Evolutionary conservation across 306 rosid genomes (phyloP), one percentile per base, ranked within the genome.

Genomic region (Comarum palustre): DNA sequence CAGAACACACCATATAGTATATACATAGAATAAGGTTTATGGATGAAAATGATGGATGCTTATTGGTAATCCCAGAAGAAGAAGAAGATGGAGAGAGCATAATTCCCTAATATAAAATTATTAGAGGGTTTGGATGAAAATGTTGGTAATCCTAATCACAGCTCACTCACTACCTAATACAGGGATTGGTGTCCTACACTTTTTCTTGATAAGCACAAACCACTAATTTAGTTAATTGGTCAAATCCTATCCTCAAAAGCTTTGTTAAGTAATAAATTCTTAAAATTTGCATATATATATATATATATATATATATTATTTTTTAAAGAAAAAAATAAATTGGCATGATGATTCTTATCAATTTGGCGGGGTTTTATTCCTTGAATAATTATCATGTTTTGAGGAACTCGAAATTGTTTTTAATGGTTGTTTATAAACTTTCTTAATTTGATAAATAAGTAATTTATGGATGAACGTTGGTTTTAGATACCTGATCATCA

Each of bases 131-230:
- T 22, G 32, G 31, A 55, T 55, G 32, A 58, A 58, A 58, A 58
- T 27, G 64, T 25, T 58, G 38, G 10, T 58, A 58, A 31, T 61
- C 66, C 66, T 61, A 61, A 61, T 61, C 25, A 61, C 39, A 61
- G n/a, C 24, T 32, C 67, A 17, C 43, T 61, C 43, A 61, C 45
- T 45, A 61, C 43, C 43, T 17, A 60, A 32, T 34, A 5, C 27
- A 60, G 16, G 11, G n/a, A 60, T 31, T 57, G 38, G 64, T 59
- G 64, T 59, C 64, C 36, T 25, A 13, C 64, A 27, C 64, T 29
- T 25, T 59, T n/a, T n/a, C 17, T 59, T 59, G 41, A 61, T 61
- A 32, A 61, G 13, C 67, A 17, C 43, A 61, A 7, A 61, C 25
- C 27, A 34, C 25, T 17, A 2, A 32, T 32, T 32, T 61, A 41